phyloP scores from a whole-genome alignment of 768 basidiomycete species.

The Chalciporus pseudorubinellus region DNA sequence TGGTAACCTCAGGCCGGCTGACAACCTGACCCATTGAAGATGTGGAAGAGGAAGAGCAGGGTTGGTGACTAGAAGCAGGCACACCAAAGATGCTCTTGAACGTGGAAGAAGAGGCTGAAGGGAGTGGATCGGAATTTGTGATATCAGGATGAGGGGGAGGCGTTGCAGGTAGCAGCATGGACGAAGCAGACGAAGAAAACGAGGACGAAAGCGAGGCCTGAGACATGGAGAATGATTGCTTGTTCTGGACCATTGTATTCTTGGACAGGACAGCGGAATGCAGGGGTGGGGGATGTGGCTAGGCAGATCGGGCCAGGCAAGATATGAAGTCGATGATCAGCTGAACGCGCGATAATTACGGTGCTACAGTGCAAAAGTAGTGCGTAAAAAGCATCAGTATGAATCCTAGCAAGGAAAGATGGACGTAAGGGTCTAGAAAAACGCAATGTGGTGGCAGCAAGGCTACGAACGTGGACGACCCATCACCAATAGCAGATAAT shows the following conservation, averaged over 20 bases:
- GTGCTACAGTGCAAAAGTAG: conserved; percentile 24
- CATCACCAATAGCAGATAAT: conserved; percentile 2
- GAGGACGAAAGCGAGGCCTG: conserved; percentile 43
- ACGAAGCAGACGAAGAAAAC: conserved; percentile 43
- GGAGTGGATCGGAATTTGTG: conserved; percentile 41
- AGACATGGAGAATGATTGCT: conserved; percentile 40
- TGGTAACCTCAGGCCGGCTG: conserved; percentile 31
- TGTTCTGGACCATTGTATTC: conserved; percentile 33
- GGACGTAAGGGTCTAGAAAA: conserved; percentile 9
- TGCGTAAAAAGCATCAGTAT: conserved; percentile 14
- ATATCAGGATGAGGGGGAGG: conserved; percentile 41
- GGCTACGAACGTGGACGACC: conserved; percentile 21
- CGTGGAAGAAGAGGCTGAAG: conserved; percentile 36
- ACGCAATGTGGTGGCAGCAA: conserved; percentile 26
- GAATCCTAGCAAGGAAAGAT: conserved; percentile 8
- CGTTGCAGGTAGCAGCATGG: conserved; percentile 39
- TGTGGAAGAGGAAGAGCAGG: conserved; percentile 25
- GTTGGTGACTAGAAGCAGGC: conserved; percentile 24
- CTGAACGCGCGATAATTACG: conserved; percentile 28
- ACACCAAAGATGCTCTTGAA: conserved; percentile 31
- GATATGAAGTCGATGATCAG: conserved; percentile 30
- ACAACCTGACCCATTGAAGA: conserved; percentile 35
- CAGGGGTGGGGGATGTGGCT: conserved; percentile 12
- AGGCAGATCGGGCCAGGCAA: conserved; percentile 21
- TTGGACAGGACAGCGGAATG: conserved; percentile 20